Evolutionary conservation across 164 flowering plant genomes (phyloP).

Genomic region (Vitis rupestris): DNA sequence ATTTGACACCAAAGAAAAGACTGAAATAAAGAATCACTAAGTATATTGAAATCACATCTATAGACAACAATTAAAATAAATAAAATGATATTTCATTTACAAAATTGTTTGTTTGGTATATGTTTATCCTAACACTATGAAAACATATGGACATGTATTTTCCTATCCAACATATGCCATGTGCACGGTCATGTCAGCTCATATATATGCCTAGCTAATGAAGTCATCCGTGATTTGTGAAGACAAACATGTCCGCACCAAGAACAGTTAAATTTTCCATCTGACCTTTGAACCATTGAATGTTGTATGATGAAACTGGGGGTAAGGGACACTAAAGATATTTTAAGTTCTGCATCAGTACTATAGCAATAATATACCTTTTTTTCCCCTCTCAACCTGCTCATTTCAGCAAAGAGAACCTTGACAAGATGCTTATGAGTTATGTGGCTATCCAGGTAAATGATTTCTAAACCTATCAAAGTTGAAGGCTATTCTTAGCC

Average conservation of each 20-base stretch:
- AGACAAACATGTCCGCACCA: neutral
- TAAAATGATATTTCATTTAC: no score
- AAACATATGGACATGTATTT: no score
- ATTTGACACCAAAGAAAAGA: no score
- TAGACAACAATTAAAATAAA: no score
- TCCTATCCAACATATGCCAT: no score
- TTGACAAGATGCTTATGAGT: neutral
- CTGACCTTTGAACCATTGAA: constrained; percentile 94
- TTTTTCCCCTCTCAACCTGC: constrained; percentile 93
- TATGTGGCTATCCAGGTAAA: neutral
- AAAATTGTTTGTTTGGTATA: no score
- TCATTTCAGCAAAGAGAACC: constrained; percentile 5
- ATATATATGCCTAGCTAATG: no score
- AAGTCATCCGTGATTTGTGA: no score
- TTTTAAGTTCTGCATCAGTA: constrained; percentile 58
- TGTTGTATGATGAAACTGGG: constrained; percentile 77
- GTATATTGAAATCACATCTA: no score
- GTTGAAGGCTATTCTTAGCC: constrained; percentile 70
- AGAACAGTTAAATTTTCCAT: neutral
- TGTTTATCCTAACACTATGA: no score
- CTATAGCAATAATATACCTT: constrained; percentile 79
- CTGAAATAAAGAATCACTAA: no score
- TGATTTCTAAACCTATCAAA: neutral
- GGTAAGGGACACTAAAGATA: constrained; percentile 61
- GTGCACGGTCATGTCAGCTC: no score